A percentile compares a stretch with the other conserved stretches of the same genome.
phyloP scores from a whole-genome alignment of 2,329 filamentous ascomycete species.

The Clarireedia paspali region DNA sequence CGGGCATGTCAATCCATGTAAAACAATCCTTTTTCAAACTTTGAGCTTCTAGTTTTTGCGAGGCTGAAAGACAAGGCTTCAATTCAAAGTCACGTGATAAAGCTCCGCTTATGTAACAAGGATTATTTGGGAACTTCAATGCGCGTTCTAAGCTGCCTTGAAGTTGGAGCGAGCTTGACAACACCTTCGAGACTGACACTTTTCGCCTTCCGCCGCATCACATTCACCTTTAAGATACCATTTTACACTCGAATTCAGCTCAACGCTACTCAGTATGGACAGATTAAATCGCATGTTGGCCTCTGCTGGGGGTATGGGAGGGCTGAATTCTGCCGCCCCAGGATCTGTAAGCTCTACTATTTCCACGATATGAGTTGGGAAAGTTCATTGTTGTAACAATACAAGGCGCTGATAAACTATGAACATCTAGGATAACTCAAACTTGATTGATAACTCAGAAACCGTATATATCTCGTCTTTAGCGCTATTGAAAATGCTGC shows the following conservation, averaged over 20 bases:
- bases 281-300: slow-evolving; percentile 84
- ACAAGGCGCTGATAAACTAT: slow-evolving; percentile 11
- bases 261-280: slow-evolving; percentile 57
- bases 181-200: slow-evolving; percentile 8
- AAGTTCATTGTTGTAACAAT: slow-evolving; percentile 7
- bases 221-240: slow-evolving; percentile 1
- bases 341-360: slow-evolving; percentile 46
- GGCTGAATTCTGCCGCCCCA: slow-evolving; percentile 46
- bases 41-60: neutral
- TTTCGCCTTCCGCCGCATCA: neutral
- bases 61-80: slow-evolving; percentile 7
- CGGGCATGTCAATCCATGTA: too few species aligned
- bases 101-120: slow-evolving; percentile 2
- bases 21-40: neutral
- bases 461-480: slow-evolving; percentile 99
- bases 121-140: neutral
- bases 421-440: slow-evolving; percentile 65
- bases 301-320: slow-evolving; percentile 61
- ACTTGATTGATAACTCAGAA: slow-evolving; percentile 96
- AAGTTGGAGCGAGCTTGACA: slow-evolving; percentile 13
- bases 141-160: slow-evolving; percentile 14
- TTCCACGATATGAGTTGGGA: neutral
- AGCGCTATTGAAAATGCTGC: slow-evolving; percentile 95
- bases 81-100: neutral
- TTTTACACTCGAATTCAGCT: neutral